phyloP scores from a whole-genome alignment of 768 basidiomycete genomes.

The button mushroom (Agaricus bisporus) region DNA sequence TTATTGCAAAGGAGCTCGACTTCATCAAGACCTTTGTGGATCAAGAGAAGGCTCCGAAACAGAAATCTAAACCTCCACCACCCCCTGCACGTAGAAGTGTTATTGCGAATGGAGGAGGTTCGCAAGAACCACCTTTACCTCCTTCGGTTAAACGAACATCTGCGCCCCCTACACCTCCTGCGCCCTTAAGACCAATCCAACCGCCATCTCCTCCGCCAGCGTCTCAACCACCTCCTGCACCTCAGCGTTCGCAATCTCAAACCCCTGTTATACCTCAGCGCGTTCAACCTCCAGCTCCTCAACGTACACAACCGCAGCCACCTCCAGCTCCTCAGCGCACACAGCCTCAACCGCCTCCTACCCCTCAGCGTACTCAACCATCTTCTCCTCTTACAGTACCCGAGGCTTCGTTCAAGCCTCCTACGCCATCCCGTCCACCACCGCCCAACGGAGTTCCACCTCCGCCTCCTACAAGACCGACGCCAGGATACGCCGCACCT shows the following conservation, averaged over 20 bases:
- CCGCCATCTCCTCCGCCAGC: slow-evolving; percentile 23
- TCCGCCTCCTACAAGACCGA: slow-evolving; percentile 25
- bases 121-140: slow-evolving; percentile 31
- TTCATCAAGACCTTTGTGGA: slow-evolving; percentile 81
- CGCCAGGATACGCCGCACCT: slow-evolving; percentile 27
- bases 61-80: slow-evolving; percentile 46
- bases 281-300: neutral
- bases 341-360: slow-evolving; percentile 12
- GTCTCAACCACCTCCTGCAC: slow-evolving; percentile 8
- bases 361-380: slow-evolving; percentile 12
- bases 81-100: slow-evolving; percentile 30
- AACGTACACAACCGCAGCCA: slow-evolving; percentile 24
- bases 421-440: slow-evolving; percentile 17
- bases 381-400: slow-evolving; percentile 15
- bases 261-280: slow-evolving; percentile 19
- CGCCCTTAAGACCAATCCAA: slow-evolving; percentile 22
- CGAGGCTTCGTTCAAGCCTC: slow-evolving; percentile 10
- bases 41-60: slow-evolving; percentile 35
- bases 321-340: slow-evolving; percentile 19
- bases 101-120: slow-evolving; percentile 18
- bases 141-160: slow-evolving; percentile 24
- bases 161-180: slow-evolving; percentile 29
- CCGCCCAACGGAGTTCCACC: slow-evolving; percentile 22
- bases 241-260: slow-evolving; percentile 9
- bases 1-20: slow-evolving; percentile 75